Percentiles rank a stretch among this genome's conserved stretches.
These are phyloP conservation scores for Kwoniella heveanensis DNA, from an alignment of 768 basidiomycete genomes.

Conservation along the genomic window DNA sequence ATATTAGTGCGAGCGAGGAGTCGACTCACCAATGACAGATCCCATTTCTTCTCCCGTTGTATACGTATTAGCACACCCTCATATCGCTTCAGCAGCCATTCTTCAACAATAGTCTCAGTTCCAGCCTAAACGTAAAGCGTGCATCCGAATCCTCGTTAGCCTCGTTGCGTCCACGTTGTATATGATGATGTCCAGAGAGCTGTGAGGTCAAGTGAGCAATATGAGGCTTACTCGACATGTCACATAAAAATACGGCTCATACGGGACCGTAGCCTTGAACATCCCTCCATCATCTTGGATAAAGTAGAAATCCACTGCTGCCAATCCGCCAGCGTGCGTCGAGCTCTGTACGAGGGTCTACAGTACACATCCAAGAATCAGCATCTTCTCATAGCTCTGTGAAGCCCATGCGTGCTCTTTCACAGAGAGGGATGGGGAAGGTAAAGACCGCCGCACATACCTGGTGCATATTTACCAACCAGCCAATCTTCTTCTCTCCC, in stretches of 20 bases:
- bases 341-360: constrained; percentile 86
- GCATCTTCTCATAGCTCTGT: neutral
- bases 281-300: constrained; percentile 94
- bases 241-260: constrained; percentile 93
- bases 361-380: neutral
- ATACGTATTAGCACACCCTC: constrained; percentile 82
- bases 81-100: constrained; percentile 91
- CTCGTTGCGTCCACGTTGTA: neutral
- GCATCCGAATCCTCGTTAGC: constrained; percentile 13
- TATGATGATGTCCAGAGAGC: too few relatives aligned
- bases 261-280: constrained; percentile 90
- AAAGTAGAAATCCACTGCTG: constrained; percentile 95
- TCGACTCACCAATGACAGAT: constrained; percentile 72
- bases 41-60: constrained; percentile 81
- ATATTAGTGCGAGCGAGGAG: constrained; percentile 3
- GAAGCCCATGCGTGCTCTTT: too few relatives aligned
- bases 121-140: constrained; percentile 63
- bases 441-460: constrained; percentile 60
- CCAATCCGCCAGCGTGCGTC: constrained; percentile 77
- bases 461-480: constrained; percentile 99
- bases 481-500: constrained; percentile 76
- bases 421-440: neutral
- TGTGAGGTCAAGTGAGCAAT: too few relatives aligned
- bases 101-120: constrained; percentile 85
- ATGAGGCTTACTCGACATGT: constrained; percentile 74